Evolutionary conservation across 768 basidiomycete genomes (phyloP), one percentile per base, ranked within the genome.

Genomic region (Tylopilus cervinicoccineus): DNA sequence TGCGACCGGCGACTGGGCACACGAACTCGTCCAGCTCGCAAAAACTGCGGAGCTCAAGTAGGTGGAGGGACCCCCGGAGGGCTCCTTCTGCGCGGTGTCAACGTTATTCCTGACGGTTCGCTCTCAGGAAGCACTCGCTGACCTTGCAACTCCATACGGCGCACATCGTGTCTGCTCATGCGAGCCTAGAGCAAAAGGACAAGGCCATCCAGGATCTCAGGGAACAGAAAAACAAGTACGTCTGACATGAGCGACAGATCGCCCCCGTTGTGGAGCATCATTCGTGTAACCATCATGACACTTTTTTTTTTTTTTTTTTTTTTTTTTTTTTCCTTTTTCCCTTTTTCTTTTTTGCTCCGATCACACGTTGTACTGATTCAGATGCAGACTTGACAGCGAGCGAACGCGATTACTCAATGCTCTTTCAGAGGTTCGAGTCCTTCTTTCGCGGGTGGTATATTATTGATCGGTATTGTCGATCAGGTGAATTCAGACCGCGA

Each of bases 41-140:
- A 91, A 88, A 71, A 88, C 86, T 2, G 89, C 89, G 9, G 89
- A 92, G 63, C 76, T 92, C 60, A 92, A 92, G 89, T 92, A 65
- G 57, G 86, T 78, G 14, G 32, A 12, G 38, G 38, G 22, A 22
- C 32, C 34, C 28, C 42, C 33, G 17, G 47, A 22, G 32, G 41
- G 45, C n/a, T 29, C 22, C 43, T 40, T 41, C n/a, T 47, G 33
- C 39, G 37, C 45, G 31, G 38, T n/a, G n/a, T n/a, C n/a, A n/a
- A n/a, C n/a, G n/a, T n/a, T n/a, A n/a, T n/a, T n/a, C n/a, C n/a
- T n/a, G n/a, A 37, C 55, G 55, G 57, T 54, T 43, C 22, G 40
- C 28, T 38, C 38, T 9, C 50, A 90, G 88, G 70, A 90, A 90
- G 69, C 89, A 91, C 62, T 88, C 88, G 5, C 63, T 92, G 53